These are phyloP conservation scores for Mycena venus DNA, from an alignment of 768 basidiomycete genomes.

Conservation along the genomic window DNA sequence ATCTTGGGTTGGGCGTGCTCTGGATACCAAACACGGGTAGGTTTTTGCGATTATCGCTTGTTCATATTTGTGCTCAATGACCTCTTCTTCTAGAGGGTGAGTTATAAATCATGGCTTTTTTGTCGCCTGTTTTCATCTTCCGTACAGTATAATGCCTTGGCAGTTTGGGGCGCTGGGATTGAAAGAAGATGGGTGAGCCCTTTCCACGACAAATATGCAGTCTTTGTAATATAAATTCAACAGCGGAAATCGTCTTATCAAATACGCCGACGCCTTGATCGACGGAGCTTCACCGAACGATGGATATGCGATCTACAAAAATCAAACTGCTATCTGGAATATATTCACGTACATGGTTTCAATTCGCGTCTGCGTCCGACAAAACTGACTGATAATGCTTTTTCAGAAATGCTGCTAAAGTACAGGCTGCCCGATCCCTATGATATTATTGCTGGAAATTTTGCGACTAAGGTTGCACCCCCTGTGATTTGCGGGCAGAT, in stretches of 20 bases:
- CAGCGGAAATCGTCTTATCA: slow-evolving; percentile 66
- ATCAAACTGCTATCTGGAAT: slow-evolving; percentile 65
- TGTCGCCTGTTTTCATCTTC: background rate
- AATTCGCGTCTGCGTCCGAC: background rate
- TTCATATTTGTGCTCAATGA: background rate
- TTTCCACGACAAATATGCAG: too few relatives aligned
- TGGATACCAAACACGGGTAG: slow-evolving; percentile 62
- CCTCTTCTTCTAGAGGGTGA: slow-evolving; percentile 9
- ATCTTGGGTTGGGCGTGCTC: slow-evolving; percentile 61
- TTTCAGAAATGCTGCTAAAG: slow-evolving; percentile 49
- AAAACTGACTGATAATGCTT: slow-evolving; percentile 5
- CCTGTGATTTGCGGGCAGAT: slow-evolving; percentile 21
- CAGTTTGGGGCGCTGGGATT: slow-evolving; percentile 66
- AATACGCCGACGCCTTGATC: slow-evolving; percentile 67
- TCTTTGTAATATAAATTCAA: too few relatives aligned
- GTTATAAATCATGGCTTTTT: background rate
- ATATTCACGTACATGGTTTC: slow-evolving; percentile 59
- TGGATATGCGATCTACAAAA: slow-evolving; percentile 64
- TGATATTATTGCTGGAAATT: slow-evolving; percentile 33
- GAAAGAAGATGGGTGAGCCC: slow-evolving; percentile 64
- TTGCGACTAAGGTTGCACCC: background rate
- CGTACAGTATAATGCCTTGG: slow-evolving; percentile 65
- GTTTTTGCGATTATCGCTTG: slow-evolving; percentile 9
- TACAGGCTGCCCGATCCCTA: slow-evolving; percentile 48
- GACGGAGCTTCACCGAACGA: slow-evolving; percentile 71